These are phyloP conservation scores for Thalia dealbata DNA, from an alignment of 176 grass and related monocot genomes.

Conservation along the genomic window DNA sequence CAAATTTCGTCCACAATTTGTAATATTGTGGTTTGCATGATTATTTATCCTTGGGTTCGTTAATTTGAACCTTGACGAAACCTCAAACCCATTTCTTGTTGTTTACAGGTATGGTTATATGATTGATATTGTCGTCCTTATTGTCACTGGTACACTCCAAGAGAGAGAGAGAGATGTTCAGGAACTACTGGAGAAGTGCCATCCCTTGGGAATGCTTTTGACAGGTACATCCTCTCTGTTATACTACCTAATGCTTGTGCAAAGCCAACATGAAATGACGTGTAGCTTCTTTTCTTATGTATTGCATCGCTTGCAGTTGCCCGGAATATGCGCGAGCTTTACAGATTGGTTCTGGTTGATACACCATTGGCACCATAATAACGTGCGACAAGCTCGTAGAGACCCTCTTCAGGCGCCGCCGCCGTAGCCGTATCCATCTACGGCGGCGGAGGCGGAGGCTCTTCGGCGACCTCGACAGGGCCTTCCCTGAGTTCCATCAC, in stretches of 20 bases:
- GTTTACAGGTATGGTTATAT: constrained; percentile 68
- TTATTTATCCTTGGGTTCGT: background rate
- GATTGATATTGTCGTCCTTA: constrained; percentile 99
- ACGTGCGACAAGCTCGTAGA: too few relatives aligned
- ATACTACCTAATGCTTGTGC: background rate
- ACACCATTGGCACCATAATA: constrained; percentile 89
- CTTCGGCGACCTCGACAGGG: too few relatives aligned
- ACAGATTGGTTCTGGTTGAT: constrained; percentile 94
- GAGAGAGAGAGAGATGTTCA: constrained; percentile 99
- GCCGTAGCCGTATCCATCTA: too few relatives aligned
- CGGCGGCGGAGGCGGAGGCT: too few relatives aligned
- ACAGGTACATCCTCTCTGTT: constrained; percentile 54
- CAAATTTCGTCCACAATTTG: background rate
- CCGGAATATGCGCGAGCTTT: constrained; percentile 97
- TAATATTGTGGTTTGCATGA: background rate
- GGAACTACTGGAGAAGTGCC: constrained; percentile 92
- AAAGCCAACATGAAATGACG: background rate
- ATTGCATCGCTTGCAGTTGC: constrained; percentile 97
- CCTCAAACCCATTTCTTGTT: background rate
- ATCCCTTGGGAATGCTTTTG: constrained; percentile 99
- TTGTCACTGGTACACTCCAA: constrained; percentile 91
- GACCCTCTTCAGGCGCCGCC: too few relatives aligned
- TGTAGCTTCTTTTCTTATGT: constrained; percentile 25
- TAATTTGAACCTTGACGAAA: background rate
- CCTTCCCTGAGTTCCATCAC: too few relatives aligned